Conservation (phyloP, 495 filamentous ascomycete genomes). For the Penicillium tannophilum region DNA sequence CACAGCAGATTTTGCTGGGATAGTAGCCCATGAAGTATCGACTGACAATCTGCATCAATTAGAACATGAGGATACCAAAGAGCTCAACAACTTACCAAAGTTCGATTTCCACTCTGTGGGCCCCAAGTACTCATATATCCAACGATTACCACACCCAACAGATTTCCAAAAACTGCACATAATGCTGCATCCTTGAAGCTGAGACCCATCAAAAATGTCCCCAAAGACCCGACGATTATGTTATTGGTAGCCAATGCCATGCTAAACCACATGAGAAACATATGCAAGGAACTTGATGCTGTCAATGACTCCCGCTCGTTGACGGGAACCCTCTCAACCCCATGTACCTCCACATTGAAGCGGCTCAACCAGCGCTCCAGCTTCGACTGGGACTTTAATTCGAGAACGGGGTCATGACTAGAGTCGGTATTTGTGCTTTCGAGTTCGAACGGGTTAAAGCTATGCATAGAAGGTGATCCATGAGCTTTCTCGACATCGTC, state of each 20-base stretch:
- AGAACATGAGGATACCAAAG: not conserved
- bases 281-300: slow-evolving; percentile 53
- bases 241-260: slow-evolving; percentile 75
- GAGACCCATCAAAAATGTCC: slow-evolving; percentile 63
- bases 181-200: slow-evolving; percentile 68
- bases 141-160: slow-evolving; percentile 60
- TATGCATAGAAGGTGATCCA: slow-evolving; percentile 20
- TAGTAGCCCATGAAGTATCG: slow-evolving; percentile 80
- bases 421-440: slow-evolving; percentile 23
- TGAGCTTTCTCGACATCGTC: slow-evolving; percentile 29
- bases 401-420: slow-evolving; percentile 12
- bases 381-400: slow-evolving; percentile 22
- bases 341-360: slow-evolving; percentile 63
- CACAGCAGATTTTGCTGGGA: slow-evolving; percentile 66
- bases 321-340: slow-evolving; percentile 65
- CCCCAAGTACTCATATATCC: slow-evolving; percentile 78
- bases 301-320: slow-evolving; percentile 49
- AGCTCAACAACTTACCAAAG: slow-evolving; percentile 50
- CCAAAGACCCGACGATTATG: slow-evolving; percentile 68
- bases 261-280: slow-evolving; percentile 71
- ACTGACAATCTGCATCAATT: slow-evolving; percentile 56
- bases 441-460: slow-evolving; percentile 21
- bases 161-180: slow-evolving; percentile 62
- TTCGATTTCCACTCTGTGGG: slow-evolving; percentile 69
- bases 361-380: slow-evolving; percentile 36